Evolutionary conservation across 495 filamentous ascomycete species (phyloP).

Genomic region (Talaromyces proteolyticus): DNA sequence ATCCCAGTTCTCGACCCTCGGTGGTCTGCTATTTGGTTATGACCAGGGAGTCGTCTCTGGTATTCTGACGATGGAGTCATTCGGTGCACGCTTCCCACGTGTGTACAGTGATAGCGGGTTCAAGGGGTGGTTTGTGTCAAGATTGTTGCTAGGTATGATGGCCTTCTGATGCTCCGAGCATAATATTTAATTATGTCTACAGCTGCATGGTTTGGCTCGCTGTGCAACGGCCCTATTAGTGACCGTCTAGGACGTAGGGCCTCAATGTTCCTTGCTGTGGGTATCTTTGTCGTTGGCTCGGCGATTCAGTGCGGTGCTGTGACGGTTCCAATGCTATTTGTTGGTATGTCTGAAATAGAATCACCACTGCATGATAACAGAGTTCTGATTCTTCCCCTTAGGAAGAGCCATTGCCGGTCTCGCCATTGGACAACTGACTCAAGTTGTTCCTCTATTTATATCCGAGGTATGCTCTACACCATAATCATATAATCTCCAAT

Average conservation of each 20-base stretch:
- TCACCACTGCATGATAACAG: no score
- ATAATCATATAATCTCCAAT: constrained; percentile 26
- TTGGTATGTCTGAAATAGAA: constrained; percentile 46
- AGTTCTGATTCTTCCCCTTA: no score
- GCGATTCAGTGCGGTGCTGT: constrained; percentile 56
- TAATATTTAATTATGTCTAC: constrained; percentile 19
- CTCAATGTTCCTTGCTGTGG: constrained; percentile 62
- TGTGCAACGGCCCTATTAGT: constrained; percentile 70
- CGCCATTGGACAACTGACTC: constrained; percentile 29
- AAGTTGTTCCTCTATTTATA: constrained; percentile 40
- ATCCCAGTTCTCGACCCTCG: constrained; percentile 44
- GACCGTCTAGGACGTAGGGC: constrained; percentile 71
- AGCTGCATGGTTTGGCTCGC: constrained; percentile 73
- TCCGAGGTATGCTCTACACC: constrained; percentile 17
- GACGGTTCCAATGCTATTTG: constrained; percentile 59
- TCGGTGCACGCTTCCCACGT: constrained; percentile 52
- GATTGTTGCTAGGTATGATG: constrained; percentile 62
- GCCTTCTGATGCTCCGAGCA: constrained; percentile 36
- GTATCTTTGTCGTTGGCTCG: constrained; percentile 75
- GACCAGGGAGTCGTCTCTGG: constrained; percentile 33
- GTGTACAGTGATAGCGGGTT: constrained; percentile 55
- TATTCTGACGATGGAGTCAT: constrained; percentile 39
- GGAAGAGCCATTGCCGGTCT: constrained; percentile 69
- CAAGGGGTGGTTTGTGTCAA: constrained; percentile 76
- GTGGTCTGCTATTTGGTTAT: constrained; percentile 49